Base-by-base conservation (phyloP, 192 early-diverging fungal species). In the Entrophospora sp. region DNA sequence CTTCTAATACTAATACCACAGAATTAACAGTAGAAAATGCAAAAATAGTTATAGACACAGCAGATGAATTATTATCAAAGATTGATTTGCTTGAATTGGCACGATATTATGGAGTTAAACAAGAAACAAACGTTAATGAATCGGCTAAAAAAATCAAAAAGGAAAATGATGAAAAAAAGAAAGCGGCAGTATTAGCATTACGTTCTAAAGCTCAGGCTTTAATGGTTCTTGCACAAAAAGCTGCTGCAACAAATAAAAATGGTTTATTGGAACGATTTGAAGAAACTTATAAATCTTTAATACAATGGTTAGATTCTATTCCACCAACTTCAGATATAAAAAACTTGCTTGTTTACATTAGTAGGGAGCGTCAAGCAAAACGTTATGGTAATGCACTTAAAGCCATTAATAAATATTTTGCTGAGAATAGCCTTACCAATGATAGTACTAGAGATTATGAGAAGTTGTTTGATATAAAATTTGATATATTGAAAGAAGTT, bases 111-210 rank as follows among this genome's bases (percentile, higher is more conserved):
- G 87, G 85, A 7, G 67, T 84, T 10, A 75, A 84, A 59, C 79
- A 69, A 12, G 79, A 81, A 18, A 20, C 55, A 18, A 45, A 66
- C 14, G 64, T 67, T 32, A 72, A 72, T 28, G 70, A 72, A 32
- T 58, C 80, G 0, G 75, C 77, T 30, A 81, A 79, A 34, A 81
- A 84, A 16, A 80, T 75, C 16, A 80, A 80, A 74, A 73, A 91
- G 74, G 86, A 89, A 40, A 87, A 87, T 56, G 93, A 95, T 22
- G 70, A 79, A 38, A 84, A 81, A 48, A 91, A 89, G 73, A 76
- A 78, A 9, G 82, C 82, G 28, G 68, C 92, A 20, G 66, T 88
- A 9, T 66, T 66, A 6, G 89, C 91, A 7, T 73, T 91, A 44
- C 63, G 70, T 0, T 64, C 79, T 18, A 87, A 85, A 59, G 83